A percentile compares a stretch with the other conserved stretches of the same genome.
These are phyloP conservation scores for Phytomonas serpens DNA, from an alignment of 208 protist species.

Conservation along the genomic window DNA sequence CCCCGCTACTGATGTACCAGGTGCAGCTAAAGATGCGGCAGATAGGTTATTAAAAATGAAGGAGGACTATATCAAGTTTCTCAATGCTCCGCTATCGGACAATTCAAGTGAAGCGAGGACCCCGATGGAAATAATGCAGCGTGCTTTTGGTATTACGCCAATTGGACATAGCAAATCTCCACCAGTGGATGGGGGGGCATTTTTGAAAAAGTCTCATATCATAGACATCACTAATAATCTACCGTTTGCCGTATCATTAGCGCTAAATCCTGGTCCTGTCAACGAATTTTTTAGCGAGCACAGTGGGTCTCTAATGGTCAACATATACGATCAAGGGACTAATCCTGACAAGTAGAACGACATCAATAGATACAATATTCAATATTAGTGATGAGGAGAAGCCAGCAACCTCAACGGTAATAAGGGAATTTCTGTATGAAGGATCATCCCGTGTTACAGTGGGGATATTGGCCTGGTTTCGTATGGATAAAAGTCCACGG, in stretches of 20 bases:
- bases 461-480: neutral
- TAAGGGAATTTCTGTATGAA: neutral
- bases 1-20: neutral
- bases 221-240: conserved; percentile 79
- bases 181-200: neutral
- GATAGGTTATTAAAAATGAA: conserved; percentile 13
- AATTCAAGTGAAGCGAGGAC: conserved; percentile 12
- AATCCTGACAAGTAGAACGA: neutral
- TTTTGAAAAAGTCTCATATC: conserved; percentile 33
- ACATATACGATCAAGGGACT: conserved; percentile 2
- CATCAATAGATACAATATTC: neutral
- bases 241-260: conserved; percentile 81
- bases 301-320: conserved; percentile 44
- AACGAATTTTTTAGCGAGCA: conserved; percentile 74
- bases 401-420: neutral
- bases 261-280: conserved; percentile 60
- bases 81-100: conserved; percentile 16
- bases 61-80: conserved; percentile 28
- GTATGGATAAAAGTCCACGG: neutral
- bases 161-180: neutral
- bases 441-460: neutral
- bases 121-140: conserved; percentile 28
- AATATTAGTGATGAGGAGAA: neutral
- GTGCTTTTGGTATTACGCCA: conserved; percentile 19
- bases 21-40: neutral